Conservation (phyloP, 1,284 basidiomycete species). For the Bothia castanella region DNA sequence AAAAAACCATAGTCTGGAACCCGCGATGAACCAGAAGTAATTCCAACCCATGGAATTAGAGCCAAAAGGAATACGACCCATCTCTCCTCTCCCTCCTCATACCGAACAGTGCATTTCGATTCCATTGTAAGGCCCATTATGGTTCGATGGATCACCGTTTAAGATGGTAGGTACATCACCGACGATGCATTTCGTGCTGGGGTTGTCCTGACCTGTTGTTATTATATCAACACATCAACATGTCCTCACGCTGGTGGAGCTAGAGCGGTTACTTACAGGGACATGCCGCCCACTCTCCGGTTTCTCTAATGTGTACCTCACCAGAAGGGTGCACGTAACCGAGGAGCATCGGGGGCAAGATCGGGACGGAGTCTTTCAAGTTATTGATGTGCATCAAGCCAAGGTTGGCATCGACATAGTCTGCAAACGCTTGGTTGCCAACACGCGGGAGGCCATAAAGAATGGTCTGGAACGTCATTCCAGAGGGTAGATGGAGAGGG, state of each 20-base stretch:
- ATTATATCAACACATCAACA: too few species aligned
- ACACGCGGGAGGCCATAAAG: constrained; percentile 61
- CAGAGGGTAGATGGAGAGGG: constrained; percentile 35
- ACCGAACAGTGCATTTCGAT: constrained; percentile 25
- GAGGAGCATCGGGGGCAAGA: constrained; percentile 46
- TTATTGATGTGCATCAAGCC: constrained; percentile 52
- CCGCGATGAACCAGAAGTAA: neutral
- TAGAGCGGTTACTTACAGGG: constrained; percentile 33
- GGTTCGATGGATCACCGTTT: constrained; percentile 43
- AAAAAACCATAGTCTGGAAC: too few species aligned
- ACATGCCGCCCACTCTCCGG: constrained; percentile 46
- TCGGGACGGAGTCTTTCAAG: constrained; percentile 48
- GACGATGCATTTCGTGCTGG: constrained; percentile 47
- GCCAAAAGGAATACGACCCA: too few species aligned
- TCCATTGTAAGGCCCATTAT: constrained; percentile 59
- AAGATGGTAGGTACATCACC: constrained; percentile 56
- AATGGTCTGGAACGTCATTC: constrained; percentile 36
- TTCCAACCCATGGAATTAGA: neutral
- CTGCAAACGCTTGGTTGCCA: constrained; percentile 60
- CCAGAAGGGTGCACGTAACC: constrained; percentile 56
- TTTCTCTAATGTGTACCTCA: constrained; percentile 55
- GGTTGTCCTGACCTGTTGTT: constrained; percentile 36
- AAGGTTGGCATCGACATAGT: constrained; percentile 51
- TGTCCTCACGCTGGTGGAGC: too few species aligned
- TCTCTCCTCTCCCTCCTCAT: too few species aligned